Evolutionary conservation across 495 filamentous ascomycete species (phyloP).

Genomic region (Neohortaea acidophila): DNA sequence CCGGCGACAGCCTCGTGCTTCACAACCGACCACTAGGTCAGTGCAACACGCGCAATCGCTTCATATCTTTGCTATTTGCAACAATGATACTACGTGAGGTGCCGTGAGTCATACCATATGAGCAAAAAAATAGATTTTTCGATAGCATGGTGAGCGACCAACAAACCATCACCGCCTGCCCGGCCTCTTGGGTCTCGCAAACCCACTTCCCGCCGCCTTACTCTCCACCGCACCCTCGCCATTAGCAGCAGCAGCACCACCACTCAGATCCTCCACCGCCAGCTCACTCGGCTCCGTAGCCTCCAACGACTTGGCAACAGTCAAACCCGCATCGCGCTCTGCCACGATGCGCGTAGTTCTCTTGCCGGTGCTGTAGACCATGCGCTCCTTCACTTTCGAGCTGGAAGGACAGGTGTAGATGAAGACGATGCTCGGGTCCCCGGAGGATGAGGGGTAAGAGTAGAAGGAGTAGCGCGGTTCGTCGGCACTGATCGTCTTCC

Average conservation of each 20-base stretch:
- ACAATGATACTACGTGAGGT: too few relatives aligned
- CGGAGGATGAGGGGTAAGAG: slow-evolving; percentile 38
- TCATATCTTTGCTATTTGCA: too few relatives aligned
- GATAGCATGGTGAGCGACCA: too few relatives aligned
- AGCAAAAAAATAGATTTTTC: too few relatives aligned
- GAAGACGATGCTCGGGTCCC: slow-evolving; percentile 51
- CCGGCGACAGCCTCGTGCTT: too few relatives aligned
- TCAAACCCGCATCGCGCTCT: slow-evolving; percentile 51
- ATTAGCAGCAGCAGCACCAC: slow-evolving; percentile 37
- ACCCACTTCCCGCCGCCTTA: slow-evolving; percentile 35
- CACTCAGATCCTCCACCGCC: slow-evolving; percentile 59
- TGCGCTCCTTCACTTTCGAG: slow-evolving; percentile 76
- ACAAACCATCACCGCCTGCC: slow-evolving; percentile 40
- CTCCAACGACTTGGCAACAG: slow-evolving; percentile 51
- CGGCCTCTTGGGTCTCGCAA: slow-evolving; percentile 80
- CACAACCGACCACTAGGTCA: too few relatives aligned
- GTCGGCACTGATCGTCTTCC: slow-evolving; percentile 51
- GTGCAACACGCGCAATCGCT: too few relatives aligned
- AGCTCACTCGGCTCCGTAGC: slow-evolving; percentile 63
- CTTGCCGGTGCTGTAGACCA: slow-evolving; percentile 84
- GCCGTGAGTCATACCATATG: too few relatives aligned
- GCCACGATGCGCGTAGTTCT: slow-evolving; percentile 53
- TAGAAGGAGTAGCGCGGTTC: slow-evolving; percentile 89
- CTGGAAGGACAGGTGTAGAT: slow-evolving; percentile 81
- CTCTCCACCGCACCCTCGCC: slow-evolving; percentile 34